Evolutionary conservation across 306 rosid genomes (phyloP), one percentile per base, ranked within the genome.

Genomic region (Sophora flavescens): DNA sequence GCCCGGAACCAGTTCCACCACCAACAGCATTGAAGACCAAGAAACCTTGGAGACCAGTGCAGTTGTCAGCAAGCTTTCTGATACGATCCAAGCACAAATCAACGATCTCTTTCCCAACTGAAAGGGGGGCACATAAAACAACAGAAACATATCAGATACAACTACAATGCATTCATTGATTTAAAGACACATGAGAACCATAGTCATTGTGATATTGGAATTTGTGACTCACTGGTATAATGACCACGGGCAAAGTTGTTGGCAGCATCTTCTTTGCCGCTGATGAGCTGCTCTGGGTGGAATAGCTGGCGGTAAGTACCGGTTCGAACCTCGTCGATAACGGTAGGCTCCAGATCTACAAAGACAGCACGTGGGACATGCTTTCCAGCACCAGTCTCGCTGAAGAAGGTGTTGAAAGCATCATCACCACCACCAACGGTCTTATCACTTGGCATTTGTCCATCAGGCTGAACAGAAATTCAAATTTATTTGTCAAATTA

Each of bases 211-310:
- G 18, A 61, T 30, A 30, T 16, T 2, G n/a, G n/a, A n/a, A n/a
- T n/a, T n/a, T n/a, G 72, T 4, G 12, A 53, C 77, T 53, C 80
- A 90, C 96, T 91, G 89, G 98, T 91, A 36, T 91, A 93, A 77
- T 91, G 98, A 48, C 98, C 98, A 69, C 98, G 95, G 83, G 98
- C 98, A 76, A 93, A 93, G 90, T 93, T 91, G 89, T 93, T 93
- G 81, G 98, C 98, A 12, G 98, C 98, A 82, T 93, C 98, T 64
- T 93, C 98, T 79, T 93, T 93, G 65, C 98, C 98, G 4, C 97
- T 91, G 64, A 93, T 91, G 16, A 93, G 91, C 83, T 93, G 98
- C 77, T 93, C 98, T 0, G 98, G 98, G 84, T 93, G 98, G 84
- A 93, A 93, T 10, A 93, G 91, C 84, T 93, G 96, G 75, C 98